A percentile compares a stretch with the other conserved stretches of the same genome.
Conservation (phyloP, 2,329 filamentous ascomycete genomes). For the Drechslera avenae region DNA sequence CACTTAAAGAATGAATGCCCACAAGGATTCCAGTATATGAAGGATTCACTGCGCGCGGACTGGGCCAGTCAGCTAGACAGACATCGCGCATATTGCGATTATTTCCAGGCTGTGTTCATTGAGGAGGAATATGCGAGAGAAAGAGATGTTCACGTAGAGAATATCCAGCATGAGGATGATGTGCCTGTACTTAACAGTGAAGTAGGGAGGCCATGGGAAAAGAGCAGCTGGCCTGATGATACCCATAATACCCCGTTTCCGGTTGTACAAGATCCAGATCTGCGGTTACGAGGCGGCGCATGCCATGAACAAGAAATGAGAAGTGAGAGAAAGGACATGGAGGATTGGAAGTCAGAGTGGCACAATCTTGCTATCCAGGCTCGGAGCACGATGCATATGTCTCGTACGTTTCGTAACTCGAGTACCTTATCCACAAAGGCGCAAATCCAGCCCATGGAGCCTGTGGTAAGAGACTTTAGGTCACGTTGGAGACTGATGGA, state of each 20-base stretch:
- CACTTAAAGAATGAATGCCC: not conserved
- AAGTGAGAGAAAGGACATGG: not conserved
- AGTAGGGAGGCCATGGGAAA: not conserved
- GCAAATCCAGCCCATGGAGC: not conserved
- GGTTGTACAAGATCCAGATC: not conserved
- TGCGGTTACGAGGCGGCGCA: constrained; percentile 3
- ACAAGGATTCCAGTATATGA: not conserved
- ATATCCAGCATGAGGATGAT: not conserved
- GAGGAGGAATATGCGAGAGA: not conserved
- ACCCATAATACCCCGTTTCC: not conserved
- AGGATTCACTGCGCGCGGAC: not conserved
- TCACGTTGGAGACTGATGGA: not conserved
- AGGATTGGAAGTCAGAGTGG: constrained; percentile 11
- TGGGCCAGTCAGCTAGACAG: constrained; percentile 4
- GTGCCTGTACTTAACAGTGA: not conserved
- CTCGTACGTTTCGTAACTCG: constrained; percentile 2
- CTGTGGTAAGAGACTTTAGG: not conserved
- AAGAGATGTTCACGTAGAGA: not conserved
- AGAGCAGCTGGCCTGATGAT: not conserved
- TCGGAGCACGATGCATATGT: not conserved
- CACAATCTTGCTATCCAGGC: not conserved
- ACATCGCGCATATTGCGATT: constrained; percentile 4
- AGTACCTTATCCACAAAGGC: not conserved
- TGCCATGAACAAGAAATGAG: not conserved
- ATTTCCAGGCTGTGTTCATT: not conserved